A percentile compares a stretch with the other conserved stretches of the same genome.
Conservation (phyloP, 306 rosid species). For the Quillaja saponaria region DNA sequence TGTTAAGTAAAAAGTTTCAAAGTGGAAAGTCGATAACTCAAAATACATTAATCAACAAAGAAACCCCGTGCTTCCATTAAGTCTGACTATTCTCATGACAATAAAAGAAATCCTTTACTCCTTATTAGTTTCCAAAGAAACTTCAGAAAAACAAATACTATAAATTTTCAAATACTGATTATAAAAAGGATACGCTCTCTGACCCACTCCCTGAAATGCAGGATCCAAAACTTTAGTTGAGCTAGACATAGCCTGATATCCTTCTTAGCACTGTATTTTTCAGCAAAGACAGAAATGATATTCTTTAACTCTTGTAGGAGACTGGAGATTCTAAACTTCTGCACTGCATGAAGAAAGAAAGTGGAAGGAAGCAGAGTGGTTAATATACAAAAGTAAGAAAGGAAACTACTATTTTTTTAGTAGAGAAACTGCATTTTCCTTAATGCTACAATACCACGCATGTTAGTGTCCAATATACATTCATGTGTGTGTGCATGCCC, state of each 20-base stretch:
- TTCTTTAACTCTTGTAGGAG: slow-evolving; percentile 18
- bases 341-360: slow-evolving; percentile 41
- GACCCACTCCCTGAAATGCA: slow-evolving; percentile 98
- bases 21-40: slow-evolving; percentile 17
- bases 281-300: slow-evolving; percentile 31
- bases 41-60: slow-evolving; percentile 25
- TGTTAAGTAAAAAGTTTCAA: slow-evolving; percentile 63
- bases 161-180: slow-evolving; percentile 25
- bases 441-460: slow-evolving; percentile 21
- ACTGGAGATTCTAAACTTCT: slow-evolving; percentile 38
- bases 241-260: slow-evolving; percentile 74
- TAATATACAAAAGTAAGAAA: slow-evolving; percentile 26
- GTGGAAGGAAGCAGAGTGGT: slow-evolving; percentile 23
- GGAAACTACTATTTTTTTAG: slow-evolving; percentile 18
- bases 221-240: slow-evolving; percentile 87
- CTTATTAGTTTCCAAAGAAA: neutral
- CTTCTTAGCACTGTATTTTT: slow-evolving; percentile 36
- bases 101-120: neutral
- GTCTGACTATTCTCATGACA: slow-evolving; percentile 10
- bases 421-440: slow-evolving; percentile 17
- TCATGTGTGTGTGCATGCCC: too few relatives aligned
- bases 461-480: neutral
- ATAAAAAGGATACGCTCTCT: slow-evolving; percentile 85
- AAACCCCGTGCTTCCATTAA: slow-evolving; percentile 22
- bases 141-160: neutral